A percentile compares a stretch with the other conserved stretches of the same genome.
Evolutionary conservation across 805 yeast species (phyloP).

Genomic region (Candida suzukii): DNA sequence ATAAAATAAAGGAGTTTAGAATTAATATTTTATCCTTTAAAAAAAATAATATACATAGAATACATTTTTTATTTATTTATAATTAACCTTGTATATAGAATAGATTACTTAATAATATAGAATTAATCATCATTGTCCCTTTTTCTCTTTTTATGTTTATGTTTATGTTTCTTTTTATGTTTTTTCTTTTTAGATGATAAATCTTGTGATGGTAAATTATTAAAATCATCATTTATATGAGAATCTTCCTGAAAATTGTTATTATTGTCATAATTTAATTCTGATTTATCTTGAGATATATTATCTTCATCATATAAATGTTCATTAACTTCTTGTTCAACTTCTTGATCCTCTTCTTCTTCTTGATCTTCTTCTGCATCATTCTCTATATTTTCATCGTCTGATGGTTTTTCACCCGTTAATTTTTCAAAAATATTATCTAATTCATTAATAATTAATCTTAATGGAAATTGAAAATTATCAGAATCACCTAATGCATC

Average conservation of each 20-base stretch:
- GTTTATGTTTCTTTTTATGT: background rate
- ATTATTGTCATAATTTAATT: too few relatives aligned
- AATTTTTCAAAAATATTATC: background rate
- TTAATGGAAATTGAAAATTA: background rate
- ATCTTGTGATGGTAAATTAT: background rate
- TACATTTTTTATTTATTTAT: too few relatives aligned
- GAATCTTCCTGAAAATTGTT: too few relatives aligned
- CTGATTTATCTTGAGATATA: too few relatives aligned
- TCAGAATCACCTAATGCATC: background rate
- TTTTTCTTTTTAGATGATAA: background rate
- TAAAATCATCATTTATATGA: background rate
- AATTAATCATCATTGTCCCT: background rate
- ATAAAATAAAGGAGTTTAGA: too few relatives aligned
- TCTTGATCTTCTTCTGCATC: slow-evolving; percentile 1
- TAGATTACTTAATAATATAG: too few relatives aligned
- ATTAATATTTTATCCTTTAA: too few relatives aligned
- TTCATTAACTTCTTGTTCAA: background rate
- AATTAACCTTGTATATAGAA: too few relatives aligned
- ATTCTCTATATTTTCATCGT: background rate
- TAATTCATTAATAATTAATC: background rate
- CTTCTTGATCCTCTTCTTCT: slow-evolving; percentile 1
- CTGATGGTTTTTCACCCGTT: background rate
- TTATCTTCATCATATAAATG: slow-evolving; percentile 3
- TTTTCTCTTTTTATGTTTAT: background rate
- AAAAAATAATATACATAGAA: too few relatives aligned